phyloP scores from a whole-genome alignment of 257 asterid species.

The Nicotiana tabacum region DNA sequence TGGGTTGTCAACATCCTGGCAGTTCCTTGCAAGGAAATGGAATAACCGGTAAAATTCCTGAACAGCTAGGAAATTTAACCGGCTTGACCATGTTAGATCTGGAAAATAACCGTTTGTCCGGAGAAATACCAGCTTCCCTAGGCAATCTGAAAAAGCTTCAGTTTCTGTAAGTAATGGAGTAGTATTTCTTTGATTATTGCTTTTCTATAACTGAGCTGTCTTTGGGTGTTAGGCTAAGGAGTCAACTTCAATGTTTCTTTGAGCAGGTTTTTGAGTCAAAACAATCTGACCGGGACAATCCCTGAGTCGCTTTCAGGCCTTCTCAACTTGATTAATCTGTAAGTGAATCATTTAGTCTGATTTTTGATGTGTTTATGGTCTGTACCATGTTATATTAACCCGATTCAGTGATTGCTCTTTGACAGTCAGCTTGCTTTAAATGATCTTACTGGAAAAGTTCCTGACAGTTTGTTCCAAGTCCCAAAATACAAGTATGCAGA shows the following conservation, averaged over 20 bases:
- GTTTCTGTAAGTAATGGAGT: slow-evolving; percentile 55
- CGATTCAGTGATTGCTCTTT: background rate
- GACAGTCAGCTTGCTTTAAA: slow-evolving; percentile 82
- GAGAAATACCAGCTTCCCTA: slow-evolving; percentile 76
- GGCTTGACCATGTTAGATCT: slow-evolving; percentile 82
- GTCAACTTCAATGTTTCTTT: background rate
- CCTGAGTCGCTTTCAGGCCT: slow-evolving; percentile 78
- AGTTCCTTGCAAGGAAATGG: slow-evolving; percentile 89
- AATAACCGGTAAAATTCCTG: slow-evolving; percentile 74
- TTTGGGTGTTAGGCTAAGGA: background rate
- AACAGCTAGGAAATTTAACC: slow-evolving; percentile 69
- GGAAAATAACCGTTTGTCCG: slow-evolving; percentile 62
- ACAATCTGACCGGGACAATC: slow-evolving; percentile 65
- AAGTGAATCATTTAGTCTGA: slow-evolving; percentile 26
- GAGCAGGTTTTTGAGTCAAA: slow-evolving; percentile 68
- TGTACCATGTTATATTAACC: background rate
- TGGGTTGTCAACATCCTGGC: slow-evolving; percentile 14
- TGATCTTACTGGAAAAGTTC: slow-evolving; percentile 65
- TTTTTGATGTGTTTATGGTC: background rate
- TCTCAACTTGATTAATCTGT: slow-evolving; percentile 54
- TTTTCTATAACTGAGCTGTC: background rate
- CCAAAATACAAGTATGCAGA: slow-evolving; percentile 33
- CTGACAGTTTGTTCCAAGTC: slow-evolving; percentile 55
- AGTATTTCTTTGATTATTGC: background rate
- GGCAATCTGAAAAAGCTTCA: slow-evolving; percentile 70